Conservation (phyloP, 169 alveolate genomes). For the Plasmodium vinckei region DNA sequence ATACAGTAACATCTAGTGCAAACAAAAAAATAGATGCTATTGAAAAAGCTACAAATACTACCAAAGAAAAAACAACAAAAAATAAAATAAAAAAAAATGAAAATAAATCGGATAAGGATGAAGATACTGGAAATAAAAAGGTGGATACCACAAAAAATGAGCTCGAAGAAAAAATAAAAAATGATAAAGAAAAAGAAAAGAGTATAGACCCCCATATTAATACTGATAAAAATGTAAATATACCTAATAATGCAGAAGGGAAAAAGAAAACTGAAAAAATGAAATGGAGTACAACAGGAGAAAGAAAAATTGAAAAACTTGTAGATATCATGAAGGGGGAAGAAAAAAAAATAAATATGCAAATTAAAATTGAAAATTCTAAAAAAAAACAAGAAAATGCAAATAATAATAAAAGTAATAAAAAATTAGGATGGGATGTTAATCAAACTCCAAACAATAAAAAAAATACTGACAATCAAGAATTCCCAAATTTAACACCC, state of each 20-base stretch:
- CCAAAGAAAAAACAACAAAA: background rate
- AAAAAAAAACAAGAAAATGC: constrained; percentile 27
- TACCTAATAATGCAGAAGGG: background rate
- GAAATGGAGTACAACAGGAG: constrained; percentile 61
- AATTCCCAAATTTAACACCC: constrained; percentile 33
- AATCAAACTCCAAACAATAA: background rate
- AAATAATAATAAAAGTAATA: constrained; percentile 12
- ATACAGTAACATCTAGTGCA: background rate
- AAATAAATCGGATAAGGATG: background rate
- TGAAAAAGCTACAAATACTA: background rate
- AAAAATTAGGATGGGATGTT: constrained; percentile 54
- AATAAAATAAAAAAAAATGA: background rate
- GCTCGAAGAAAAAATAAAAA: background rate
- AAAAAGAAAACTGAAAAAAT: constrained; percentile 20
- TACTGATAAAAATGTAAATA: background rate
- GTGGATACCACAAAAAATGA: background rate
- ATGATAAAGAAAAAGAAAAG: background rate
- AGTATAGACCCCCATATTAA: background rate
- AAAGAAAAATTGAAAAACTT: constrained; percentile 56
- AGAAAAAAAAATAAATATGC: constrained; percentile 49
- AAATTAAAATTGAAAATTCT: constrained; percentile 48
- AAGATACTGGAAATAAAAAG: background rate
- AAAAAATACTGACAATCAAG: constrained; percentile 40
- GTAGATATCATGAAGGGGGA: constrained; percentile 72
- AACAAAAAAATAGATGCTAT: background rate